Conservation (phyloP, 1,284 basidiomycete genomes). For the Trichosporon sp. region DNA sequence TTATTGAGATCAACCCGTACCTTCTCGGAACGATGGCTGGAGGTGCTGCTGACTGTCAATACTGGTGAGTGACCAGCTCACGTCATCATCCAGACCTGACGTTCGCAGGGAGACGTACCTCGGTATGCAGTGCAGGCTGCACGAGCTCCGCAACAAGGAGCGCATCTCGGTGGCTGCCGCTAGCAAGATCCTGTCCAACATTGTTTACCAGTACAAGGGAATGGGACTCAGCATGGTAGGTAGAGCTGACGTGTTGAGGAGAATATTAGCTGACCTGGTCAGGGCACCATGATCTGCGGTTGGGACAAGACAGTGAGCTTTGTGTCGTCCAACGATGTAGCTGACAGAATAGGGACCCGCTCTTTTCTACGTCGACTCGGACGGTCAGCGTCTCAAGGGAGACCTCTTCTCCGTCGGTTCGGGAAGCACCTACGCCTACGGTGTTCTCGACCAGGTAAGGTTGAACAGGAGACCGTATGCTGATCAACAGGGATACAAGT, state of each 20-base stretch:
- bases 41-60: constrained; percentile 73
- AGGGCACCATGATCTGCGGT: constrained; percentile 99
- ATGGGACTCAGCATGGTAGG: constrained; percentile 97
- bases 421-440: constrained; percentile 97
- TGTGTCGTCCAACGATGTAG: neutral
- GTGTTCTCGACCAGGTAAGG: constrained; percentile 84
- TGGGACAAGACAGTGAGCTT: constrained; percentile 93
- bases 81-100: constrained; percentile 20
- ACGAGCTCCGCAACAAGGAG: constrained; percentile 96
- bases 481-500: constrained; percentile 70
- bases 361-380: constrained; percentile 97
- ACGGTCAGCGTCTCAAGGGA: constrained; percentile 92
- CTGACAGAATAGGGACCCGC: constrained; percentile 73
- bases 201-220: constrained; percentile 98
- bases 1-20: constrained; percentile 99
- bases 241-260: constrained; percentile 12
- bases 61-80: constrained; percentile 47
- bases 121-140: constrained; percentile 94
- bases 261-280: constrained; percentile 21
- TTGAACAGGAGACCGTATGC: neutral
- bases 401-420: constrained; percentile 98
- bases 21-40: constrained; percentile 98
- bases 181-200: constrained; percentile 94
- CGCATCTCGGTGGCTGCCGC: constrained; percentile 98
- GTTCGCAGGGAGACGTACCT: constrained; percentile 87